Base-by-base conservation (phyloP, 371 early-diverging fungal genomes). In the Cokeromyces recurvatus region DNA sequence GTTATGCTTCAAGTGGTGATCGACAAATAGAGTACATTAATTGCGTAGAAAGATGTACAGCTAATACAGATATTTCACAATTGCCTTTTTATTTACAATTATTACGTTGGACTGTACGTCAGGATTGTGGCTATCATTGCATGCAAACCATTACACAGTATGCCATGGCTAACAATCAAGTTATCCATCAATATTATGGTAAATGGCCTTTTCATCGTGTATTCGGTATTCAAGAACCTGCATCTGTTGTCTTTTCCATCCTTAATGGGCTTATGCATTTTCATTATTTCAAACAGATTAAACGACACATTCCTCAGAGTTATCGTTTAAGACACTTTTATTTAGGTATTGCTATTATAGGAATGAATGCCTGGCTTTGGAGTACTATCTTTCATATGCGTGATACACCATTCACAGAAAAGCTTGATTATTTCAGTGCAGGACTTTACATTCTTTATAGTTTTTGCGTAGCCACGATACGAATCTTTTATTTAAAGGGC, bases 351-450 rank as follows among this genome's bases (percentile, higher is more conserved):
- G 53, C 81, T 2, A 51, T 85, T 1, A 47, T 84, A 11, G 74
- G 76, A 36, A 61, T 94, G 57, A 90, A 89, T 65, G 74, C 90
- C 3, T 98, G 98, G 98, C 34, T 96, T 17, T 95, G 94, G 89
- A 92, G 93, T 10, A 77, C 90, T 0, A 78, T 97, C 0, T 97
- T 95, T 61, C 98, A 98, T 64, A 62, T 86, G 3, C 71, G 97
- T 24, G 97, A 97, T 59, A 82, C 79, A 21, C 72, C 80, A 0
- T 53, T 77, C 37, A 98, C 98, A 0, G 97, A 96, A 62, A 83
- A 82, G 17, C 68, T 94, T 46, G 98, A 98, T 62, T 98, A 98
- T 66, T 95, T 91, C 61, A 87, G 92, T 12, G 97, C 96, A 0
- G 90, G 87, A 2, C 56, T 84, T 3, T 74, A 82, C 19, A 84